These are phyloP conservation scores for Russula sp. DNA, from an alignment of 768 basidiomycete species.

Conservation along the genomic window DNA sequence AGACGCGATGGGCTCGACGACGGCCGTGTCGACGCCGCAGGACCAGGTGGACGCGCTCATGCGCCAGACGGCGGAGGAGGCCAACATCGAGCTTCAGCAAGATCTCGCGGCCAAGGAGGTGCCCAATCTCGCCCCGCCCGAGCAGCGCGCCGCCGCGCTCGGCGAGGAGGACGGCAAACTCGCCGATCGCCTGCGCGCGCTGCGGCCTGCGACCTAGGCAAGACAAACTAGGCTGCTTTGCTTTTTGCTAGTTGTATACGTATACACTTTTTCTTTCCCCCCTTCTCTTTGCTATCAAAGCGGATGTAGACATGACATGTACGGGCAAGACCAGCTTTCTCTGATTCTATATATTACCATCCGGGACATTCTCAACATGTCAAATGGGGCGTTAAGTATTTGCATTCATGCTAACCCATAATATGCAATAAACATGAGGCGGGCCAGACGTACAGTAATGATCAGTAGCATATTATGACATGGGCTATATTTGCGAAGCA, in stretches of 20 bases:
- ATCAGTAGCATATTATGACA: neutral
- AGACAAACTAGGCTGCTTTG: neutral
- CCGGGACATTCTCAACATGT: neutral
- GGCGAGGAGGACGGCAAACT: conserved; percentile 76
- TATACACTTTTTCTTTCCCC: neutral
- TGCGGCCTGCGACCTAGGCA: conserved; percentile 64
- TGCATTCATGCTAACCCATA: neutral
- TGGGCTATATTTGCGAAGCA: neutral
- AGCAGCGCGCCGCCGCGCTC: conserved; percentile 35
- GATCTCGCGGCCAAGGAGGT: conserved; percentile 71
- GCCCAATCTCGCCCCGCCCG: conserved; percentile 46
- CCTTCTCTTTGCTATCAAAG: neutral
- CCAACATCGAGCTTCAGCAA: conserved; percentile 90
- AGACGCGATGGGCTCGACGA: conserved; percentile 88
- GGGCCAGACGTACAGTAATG: neutral
- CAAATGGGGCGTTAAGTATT: neutral
- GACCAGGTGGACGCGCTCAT: conserved; percentile 93
- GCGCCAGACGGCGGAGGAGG: conserved; percentile 94
- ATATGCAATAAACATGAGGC: neutral
- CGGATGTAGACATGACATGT: conserved; percentile 7
- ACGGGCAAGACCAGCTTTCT: neutral
- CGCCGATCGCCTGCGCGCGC: conserved; percentile 80
- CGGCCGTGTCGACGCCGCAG: conserved; percentile 88
- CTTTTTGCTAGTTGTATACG: neutral
- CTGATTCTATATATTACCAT: neutral